Evolutionary conservation across 2,329 filamentous ascomycete species (phyloP).

Genomic region (Diaporthe vaccinii): DNA sequence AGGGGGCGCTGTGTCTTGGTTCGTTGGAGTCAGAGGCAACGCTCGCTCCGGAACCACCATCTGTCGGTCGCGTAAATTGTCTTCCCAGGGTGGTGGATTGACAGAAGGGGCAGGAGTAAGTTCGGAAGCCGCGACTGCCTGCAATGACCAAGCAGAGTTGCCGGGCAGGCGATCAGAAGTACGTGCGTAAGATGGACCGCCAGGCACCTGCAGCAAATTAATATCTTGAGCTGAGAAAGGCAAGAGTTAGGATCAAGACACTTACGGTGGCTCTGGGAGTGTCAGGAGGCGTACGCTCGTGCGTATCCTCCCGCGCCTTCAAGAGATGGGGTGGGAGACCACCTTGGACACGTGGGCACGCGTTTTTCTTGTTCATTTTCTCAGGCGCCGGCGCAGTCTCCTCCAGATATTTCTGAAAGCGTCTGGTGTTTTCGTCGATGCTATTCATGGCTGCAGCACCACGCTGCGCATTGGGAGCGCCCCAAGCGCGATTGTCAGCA

Average conservation of each 20-base stretch:
- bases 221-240: neutral
- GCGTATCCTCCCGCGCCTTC: neutral
- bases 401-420: conserved; percentile 4
- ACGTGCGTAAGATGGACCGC: neutral
- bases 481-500: neutral
- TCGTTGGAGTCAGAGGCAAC: neutral
- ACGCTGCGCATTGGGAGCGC: neutral
- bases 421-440: conserved; percentile 3
- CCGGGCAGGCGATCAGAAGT: neutral
- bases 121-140: neutral
- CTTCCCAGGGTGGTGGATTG: conserved; percentile 6
- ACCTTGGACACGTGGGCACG: neutral
- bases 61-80: neutral
- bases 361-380: neutral
- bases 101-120: neutral
- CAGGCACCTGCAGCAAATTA: neutral
- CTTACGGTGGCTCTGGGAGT: neutral
- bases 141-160: neutral
- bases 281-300: neutral
- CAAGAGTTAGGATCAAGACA: neutral
- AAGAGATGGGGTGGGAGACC: conserved; percentile 19
- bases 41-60: neutral
- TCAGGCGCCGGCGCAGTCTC: neutral
- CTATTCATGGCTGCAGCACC: neutral
- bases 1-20: too few species aligned